phyloP scores from a whole-genome alignment of 495 filamentous ascomycete genomes.

The Friedmanniomyces endolithicus region DNA sequence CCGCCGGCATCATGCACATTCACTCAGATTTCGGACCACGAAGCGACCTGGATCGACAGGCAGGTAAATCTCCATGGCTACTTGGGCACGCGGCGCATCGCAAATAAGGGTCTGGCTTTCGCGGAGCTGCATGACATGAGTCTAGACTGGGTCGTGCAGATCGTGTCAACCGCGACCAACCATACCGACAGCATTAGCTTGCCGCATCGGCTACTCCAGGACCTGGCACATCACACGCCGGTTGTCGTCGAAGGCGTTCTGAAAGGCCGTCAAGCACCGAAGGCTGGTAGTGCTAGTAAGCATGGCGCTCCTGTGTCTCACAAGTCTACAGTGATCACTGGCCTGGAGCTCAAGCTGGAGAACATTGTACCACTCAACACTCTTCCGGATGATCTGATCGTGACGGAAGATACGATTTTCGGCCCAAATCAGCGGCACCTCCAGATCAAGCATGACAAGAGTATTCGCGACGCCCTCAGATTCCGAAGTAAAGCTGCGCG shows the following conservation, averaged over 20 bases:
- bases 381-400: slow-evolving; percentile 63
- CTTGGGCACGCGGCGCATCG: slow-evolving; percentile 47
- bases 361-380: slow-evolving; percentile 57
- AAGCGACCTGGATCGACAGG: slow-evolving; percentile 29
- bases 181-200: slow-evolving; percentile 12
- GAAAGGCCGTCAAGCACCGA: slow-evolving; percentile 12
- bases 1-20: slow-evolving; percentile 6
- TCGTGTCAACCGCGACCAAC: slow-evolving; percentile 21
- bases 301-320: not conserved
- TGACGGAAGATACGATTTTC: slow-evolving; percentile 58
- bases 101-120: slow-evolving; percentile 56
- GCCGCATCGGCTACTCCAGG: slow-evolving; percentile 9
- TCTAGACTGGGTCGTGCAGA: slow-evolving; percentile 12
- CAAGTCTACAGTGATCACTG: slow-evolving; percentile 24
- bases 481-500: slow-evolving; percentile 44
- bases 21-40: slow-evolving; percentile 1
- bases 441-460: slow-evolving; percentile 60
- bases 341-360: slow-evolving; percentile 50
- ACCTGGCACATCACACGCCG: slow-evolving; percentile 12
- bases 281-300: not conserved
- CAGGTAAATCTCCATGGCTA: slow-evolving; percentile 61
- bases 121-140: slow-evolving; percentile 42
- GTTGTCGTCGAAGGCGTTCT: slow-evolving; percentile 10
- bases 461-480: slow-evolving; percentile 48
- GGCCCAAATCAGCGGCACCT: slow-evolving; percentile 65